Evolutionary conservation across 2,329 filamentous ascomycete genomes (phyloP).

Genomic region (Apiospora kogelbergensis): DNA sequence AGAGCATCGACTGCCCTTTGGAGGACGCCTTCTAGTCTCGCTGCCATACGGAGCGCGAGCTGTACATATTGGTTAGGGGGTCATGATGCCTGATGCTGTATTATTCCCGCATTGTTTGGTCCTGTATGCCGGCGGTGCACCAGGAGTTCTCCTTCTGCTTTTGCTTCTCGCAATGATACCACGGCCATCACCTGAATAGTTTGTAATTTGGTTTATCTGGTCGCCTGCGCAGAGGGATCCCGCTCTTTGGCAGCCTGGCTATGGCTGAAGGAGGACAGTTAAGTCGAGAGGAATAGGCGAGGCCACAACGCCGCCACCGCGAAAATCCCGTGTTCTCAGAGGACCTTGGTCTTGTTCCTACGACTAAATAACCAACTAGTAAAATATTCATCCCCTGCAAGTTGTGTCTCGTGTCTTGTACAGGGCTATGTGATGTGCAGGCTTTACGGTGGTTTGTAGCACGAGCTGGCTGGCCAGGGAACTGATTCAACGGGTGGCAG

Average conservation of each 20-base stretch:
- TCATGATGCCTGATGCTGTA: background rate
- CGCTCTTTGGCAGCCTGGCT: background rate
- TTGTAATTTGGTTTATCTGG: slow-evolving; percentile 6
- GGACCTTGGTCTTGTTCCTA: background rate
- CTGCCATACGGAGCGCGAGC: background rate
- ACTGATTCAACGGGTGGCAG: background rate
- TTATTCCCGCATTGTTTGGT: background rate
- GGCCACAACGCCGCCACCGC: background rate
- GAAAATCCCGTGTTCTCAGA: background rate
- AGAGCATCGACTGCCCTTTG: slow-evolving; percentile 92
- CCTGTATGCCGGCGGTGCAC: background rate
- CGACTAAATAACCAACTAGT: background rate
- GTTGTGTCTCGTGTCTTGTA: background rate
- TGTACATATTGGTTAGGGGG: background rate
- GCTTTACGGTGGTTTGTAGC: too few relatives aligned
- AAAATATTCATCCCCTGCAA: background rate
- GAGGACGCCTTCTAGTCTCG: slow-evolving; percentile 69
- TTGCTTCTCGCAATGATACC: slow-evolving; percentile 12
- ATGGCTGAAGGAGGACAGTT: background rate
- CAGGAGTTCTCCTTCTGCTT: background rate
- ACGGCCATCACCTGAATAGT: slow-evolving; percentile 7
- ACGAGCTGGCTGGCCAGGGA: too few relatives aligned
- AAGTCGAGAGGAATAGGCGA: background rate
- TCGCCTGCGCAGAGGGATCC: background rate
- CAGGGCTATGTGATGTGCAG: background rate